These are phyloP conservation scores for Leccinum broughii DNA, from an alignment of 768 basidiomycete genomes.

Conservation along the genomic window DNA sequence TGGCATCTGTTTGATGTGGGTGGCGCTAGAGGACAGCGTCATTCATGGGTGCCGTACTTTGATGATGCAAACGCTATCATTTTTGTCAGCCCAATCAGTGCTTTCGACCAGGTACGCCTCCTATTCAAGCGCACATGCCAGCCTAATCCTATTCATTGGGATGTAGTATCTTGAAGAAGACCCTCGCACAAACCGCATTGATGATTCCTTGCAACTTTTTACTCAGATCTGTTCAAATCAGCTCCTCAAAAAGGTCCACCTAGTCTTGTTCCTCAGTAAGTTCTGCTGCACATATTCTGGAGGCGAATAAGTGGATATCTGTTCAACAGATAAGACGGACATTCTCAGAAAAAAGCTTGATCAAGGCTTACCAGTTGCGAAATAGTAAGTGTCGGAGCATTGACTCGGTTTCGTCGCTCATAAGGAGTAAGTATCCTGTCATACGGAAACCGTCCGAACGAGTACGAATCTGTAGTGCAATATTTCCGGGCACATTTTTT, in stretches of 20 bases:
- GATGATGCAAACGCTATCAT: conserved; percentile 80
- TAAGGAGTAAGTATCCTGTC: conserved; percentile 63
- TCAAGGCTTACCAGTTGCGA: conserved; percentile 66
- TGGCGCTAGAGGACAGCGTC: conserved; percentile 69
- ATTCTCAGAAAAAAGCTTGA: conserved; percentile 72
- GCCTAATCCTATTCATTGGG: not conserved
- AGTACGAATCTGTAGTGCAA: conserved; percentile 76
- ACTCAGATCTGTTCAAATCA: conserved; percentile 83
- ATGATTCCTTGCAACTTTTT: conserved; percentile 87
- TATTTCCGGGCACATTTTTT: conserved; percentile 89
- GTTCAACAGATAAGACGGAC: conserved; percentile 68
- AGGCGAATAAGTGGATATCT: not conserved
- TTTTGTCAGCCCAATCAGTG: conserved; percentile 76
- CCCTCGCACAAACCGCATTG: conserved; percentile 79
- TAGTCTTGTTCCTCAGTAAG: conserved; percentile 61
- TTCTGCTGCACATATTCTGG: conserved; percentile 3
- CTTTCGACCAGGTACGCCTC: conserved; percentile 65
- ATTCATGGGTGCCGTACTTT: conserved; percentile 69
- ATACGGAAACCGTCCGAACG: conserved; percentile 77
- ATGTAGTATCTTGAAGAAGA: conserved; percentile 83
- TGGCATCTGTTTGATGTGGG: conserved; percentile 77
- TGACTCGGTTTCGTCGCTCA: conserved; percentile 9
- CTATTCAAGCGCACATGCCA: not conserved
- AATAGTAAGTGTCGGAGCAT: conserved; percentile 58
- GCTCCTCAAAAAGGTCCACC: conserved; percentile 68